These are phyloP conservation scores for Trebouxia sp. DNA, from an alignment of 139 green algal genomes.

Conservation along the genomic window DNA sequence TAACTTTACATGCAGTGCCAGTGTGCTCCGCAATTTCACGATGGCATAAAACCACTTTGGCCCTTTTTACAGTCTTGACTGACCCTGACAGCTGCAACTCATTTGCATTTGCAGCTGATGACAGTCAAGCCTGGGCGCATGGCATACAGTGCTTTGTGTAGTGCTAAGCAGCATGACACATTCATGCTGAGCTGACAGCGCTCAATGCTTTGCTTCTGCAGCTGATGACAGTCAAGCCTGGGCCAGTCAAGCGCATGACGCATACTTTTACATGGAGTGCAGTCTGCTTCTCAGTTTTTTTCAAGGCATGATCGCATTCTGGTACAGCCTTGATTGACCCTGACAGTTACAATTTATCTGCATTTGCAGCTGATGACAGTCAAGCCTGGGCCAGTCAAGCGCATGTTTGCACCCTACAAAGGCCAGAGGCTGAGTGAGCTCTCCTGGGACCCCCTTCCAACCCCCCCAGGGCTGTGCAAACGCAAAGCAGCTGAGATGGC, in stretches of 20 bases:
- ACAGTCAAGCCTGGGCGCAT: neutral
- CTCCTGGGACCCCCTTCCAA: neutral
- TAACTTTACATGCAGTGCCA: too few species aligned
- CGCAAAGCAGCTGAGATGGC: constrained; percentile 15
- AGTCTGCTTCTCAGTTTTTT: too few species aligned
- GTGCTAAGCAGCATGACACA: neutral
- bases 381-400: neutral
- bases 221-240: constrained; percentile 2
- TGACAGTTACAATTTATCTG: neutral
- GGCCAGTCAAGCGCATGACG: constrained; percentile 1
- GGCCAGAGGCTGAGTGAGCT: neutral
- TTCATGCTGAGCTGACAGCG: neutral
- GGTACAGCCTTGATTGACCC: too few species aligned
- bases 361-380: constrained; percentile 5
- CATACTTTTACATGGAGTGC: too few species aligned
- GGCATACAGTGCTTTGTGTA: too few species aligned
- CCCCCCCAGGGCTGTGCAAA: neutral
- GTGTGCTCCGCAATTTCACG: too few species aligned
- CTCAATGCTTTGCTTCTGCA: neutral
- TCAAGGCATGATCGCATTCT: too few species aligned
- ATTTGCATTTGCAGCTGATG: too few species aligned
- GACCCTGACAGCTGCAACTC: too few species aligned
- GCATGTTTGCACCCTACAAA: constrained; percentile 11
- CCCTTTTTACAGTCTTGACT: too few species aligned
- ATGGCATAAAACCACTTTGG: too few species aligned